Evolutionary conservation across 768 basidiomycete species (phyloP).

Genomic region (Leucogyrophana mollusca): DNA sequence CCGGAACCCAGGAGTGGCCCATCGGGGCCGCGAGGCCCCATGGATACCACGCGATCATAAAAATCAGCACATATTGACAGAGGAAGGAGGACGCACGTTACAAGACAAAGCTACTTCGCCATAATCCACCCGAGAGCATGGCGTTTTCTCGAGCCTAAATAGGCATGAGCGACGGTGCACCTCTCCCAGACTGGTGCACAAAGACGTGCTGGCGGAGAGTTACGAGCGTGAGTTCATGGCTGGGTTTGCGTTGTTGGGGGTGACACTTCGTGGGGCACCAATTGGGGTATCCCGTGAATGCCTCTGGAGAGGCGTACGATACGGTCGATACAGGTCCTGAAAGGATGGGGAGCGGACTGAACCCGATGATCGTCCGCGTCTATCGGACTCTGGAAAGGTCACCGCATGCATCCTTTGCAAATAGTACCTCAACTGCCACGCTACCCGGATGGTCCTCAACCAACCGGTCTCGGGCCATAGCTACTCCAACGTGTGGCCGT

Average conservation of each 20-base stretch:
- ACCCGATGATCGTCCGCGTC: background rate
- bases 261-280: slow-evolving; percentile 2
- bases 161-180: slow-evolving; percentile 2
- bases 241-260: background rate
- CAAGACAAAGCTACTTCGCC: too few relatives aligned
- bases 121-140: background rate
- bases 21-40: too few relatives aligned
- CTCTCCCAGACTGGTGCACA: slow-evolving; percentile 8
- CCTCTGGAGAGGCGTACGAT: background rate
- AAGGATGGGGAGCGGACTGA: background rate
- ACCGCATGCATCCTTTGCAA: background rate
- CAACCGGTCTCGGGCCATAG: slow-evolving; percentile 1
- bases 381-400: background rate
- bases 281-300: slow-evolving; percentile 4
- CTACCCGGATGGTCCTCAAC: slow-evolving; percentile 2
- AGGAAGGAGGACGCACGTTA: too few relatives aligned
- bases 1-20: too few relatives aligned
- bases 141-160: background rate
- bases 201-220: slow-evolving; percentile 2
- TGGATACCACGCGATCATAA: too few relatives aligned
- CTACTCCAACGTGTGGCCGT: slow-evolving; percentile 1
- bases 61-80: too few relatives aligned
- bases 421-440: background rate
- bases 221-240: background rate
- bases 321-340: background rate